Percentiles rank a stretch among this genome's conserved stretches.
phyloP scores from a whole-genome alignment of 2,329 filamentous ascomycete genomes.

The Cladorrhinum sp. region DNA sequence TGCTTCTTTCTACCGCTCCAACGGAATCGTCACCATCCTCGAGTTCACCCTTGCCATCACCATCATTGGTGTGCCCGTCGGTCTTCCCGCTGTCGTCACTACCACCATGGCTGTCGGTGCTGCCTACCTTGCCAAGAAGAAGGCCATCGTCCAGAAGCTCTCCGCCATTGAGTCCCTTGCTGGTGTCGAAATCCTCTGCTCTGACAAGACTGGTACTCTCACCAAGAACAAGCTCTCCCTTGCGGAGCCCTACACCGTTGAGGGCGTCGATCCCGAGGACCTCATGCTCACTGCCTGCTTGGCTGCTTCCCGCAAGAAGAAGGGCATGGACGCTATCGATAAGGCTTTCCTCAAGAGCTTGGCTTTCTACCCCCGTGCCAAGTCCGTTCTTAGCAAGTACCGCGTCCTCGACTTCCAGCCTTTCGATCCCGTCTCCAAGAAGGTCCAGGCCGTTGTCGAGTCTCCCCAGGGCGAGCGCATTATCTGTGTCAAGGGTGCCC shows the following conservation, averaged over 20 bases:
- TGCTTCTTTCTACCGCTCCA: conserved; percentile 83
- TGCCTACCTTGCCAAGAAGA: conserved; percentile 86
- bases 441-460: conserved; percentile 80
- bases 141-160: conserved; percentile 90
- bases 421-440: conserved; percentile 92
- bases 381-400: conserved; percentile 77
- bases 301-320: conserved; percentile 89
- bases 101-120: conserved; percentile 95
- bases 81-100: conserved; percentile 88
- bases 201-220: conserved; percentile 89
- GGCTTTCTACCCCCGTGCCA: conserved; percentile 77
- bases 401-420: conserved; percentile 80
- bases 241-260: conserved; percentile 77
- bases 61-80: conserved; percentile 88
- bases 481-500: conserved; percentile 86
- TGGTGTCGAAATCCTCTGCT: conserved; percentile 90
- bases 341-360: conserved; percentile 90
- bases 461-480: conserved; percentile 81
- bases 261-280: conserved; percentile 79
- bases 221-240: conserved; percentile 94
- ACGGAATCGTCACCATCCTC: conserved; percentile 73
- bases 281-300: conserved; percentile 90
- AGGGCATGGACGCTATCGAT: conserved; percentile 92
- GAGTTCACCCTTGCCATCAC: conserved; percentile 85
- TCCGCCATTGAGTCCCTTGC: conserved; percentile 88